Evolutionary conservation across 1,139 yeast genomes (phyloP), one percentile per base, ranked within the genome.

Genomic region (Ogataea hybrid): DNA sequence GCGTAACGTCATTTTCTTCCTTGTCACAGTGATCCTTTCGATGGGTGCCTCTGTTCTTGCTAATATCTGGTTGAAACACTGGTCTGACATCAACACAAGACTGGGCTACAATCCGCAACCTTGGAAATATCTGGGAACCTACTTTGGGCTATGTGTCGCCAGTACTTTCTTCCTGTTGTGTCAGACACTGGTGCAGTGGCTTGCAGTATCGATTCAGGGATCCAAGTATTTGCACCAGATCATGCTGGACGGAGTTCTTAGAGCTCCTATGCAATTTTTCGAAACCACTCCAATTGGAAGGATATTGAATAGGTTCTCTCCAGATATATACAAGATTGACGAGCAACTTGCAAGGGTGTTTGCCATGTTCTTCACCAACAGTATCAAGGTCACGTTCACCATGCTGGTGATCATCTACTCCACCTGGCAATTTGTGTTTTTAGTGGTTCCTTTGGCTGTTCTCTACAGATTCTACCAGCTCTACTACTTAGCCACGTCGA

Each of bases 211-310:
- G 2, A 84, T 92, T 54, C 79, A 80, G 44, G 95, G 95, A 11
- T 90, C 97, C 6, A 80, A 71, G 47, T 76, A 71, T 46, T 72
- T 92, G 48, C 98, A 92, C 63, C 77, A 81, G 49, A 65, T 68
- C 22, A 90, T 92, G 97, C 81, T 95, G 5, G 64, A 65, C 27
- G 71, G 89, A 48, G 96, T 92, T 11, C 67, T 92, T 48, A 75
- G 92, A 48, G 95, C 97, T 0, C 98, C 98, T 48, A 94, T 92
- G 98, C 77, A 89, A 28, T 92, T 94, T 63, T 92, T 94, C 59
- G 98, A 94, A 65, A 89, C 97, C 0, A 92, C 97, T 0, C 99
- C 98, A 37, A 78, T 92, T 50, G 98, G 99, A 28, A 79, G 98
- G 64, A 80, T 94, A 46, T 72, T 92, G 64, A 94, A 94, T 70